Base-by-base conservation (phyloP, 345 rosid genomes). In the Crucihimalaya himalaica region DNA sequence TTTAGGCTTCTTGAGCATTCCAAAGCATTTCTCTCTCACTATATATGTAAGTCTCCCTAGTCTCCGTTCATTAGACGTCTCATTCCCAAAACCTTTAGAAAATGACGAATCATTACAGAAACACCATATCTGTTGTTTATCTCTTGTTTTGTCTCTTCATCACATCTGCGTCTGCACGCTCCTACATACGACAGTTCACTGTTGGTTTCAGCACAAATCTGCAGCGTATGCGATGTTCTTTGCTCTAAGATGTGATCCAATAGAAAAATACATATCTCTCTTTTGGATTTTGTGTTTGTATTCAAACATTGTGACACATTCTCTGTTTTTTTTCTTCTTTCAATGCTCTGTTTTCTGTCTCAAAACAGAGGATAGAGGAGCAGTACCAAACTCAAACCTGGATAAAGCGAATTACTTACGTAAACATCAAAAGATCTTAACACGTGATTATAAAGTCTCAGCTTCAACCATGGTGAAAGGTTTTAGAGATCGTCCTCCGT, bases 371-470 rank as follows among this genome's bases (percentile, higher is more conserved):
- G 45, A 32, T 20, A 10, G 0, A 19, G 46, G 20, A 50, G 34
- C 34, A 50, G 29, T 15, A n/a, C 68, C 40, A 6, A 18, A n/a
- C n/a, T n/a, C n/a, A n/a, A 12, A 18, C 18, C 28, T 46, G 42
- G 66, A 21, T 2, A 14, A 5, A 6, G n/a, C 11, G 2, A 13
- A 16, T 28, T 16, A 56, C 73, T 8, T 29, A n/a, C 12, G 5
- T 5, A 3, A 23, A 9, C 2, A 10, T 10, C 37, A 60, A 0
- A 67, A 59, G 59, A 45, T 47, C 25, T 20, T 57, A 10, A 58
- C 66, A n/a, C 47, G 48, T 48, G 67, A 59, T 59, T 23, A 70
- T 16, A 35, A 59, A 71, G 67, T 16, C 20, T 34, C 67, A n/a
- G 28, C 15, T 25, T 45, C 74, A 32, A 58, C 3, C 4, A 5